Percentiles rank a stretch among this genome's conserved stretches.
phyloP scores from a whole-genome alignment of 2,329 filamentous ascomycete genomes.

The Orbilia blumenaviensis region DNA sequence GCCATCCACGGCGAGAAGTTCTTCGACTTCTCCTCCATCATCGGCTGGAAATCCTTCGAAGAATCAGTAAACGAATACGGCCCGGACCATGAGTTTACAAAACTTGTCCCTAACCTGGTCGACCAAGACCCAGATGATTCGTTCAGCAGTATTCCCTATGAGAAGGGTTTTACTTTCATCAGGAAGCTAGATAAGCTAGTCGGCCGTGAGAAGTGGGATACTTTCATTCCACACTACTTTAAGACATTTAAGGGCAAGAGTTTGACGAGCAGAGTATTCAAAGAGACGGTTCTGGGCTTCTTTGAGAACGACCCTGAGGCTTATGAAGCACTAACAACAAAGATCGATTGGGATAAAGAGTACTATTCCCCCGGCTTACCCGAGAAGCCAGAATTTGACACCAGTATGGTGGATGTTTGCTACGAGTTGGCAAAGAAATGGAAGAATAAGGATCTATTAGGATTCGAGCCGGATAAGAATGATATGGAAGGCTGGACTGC shows the following conservation, averaged over 20 bases:
- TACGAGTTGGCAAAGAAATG: constrained; percentile 84
- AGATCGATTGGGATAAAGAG: constrained; percentile 86
- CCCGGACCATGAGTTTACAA: constrained; percentile 88
- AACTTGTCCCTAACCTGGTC: constrained; percentile 84
- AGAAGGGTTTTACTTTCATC: constrained; percentile 95
- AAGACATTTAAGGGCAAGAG: constrained; percentile 83
- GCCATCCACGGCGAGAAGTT: constrained; percentile 82
- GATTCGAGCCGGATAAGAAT: constrained; percentile 69
- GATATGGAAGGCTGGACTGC: constrained; percentile 80
- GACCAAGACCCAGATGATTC: constrained; percentile 94
- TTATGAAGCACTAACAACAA: constrained; percentile 70
- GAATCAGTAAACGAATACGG: constrained; percentile 83
- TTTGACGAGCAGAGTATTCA: constrained; percentile 94
- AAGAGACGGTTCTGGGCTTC: constrained; percentile 83
- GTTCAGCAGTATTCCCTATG: constrained; percentile 91
- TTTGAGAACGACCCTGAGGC: constrained; percentile 74
- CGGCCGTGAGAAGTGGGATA: constrained; percentile 86
- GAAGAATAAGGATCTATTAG: constrained; percentile 66
- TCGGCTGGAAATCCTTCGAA: constrained; percentile 89
- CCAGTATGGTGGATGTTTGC: constrained; percentile 83
- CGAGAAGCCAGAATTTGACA: constrained; percentile 85
- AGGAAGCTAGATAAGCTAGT: constrained; percentile 88
- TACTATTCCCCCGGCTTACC: constrained; percentile 91
- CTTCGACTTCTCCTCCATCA: constrained; percentile 93
- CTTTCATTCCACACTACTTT: constrained; percentile 96